These are phyloP conservation scores for Amesomyces nigricolor DNA, from an alignment of 2,329 filamentous ascomycete species.

Conservation along the genomic window DNA sequence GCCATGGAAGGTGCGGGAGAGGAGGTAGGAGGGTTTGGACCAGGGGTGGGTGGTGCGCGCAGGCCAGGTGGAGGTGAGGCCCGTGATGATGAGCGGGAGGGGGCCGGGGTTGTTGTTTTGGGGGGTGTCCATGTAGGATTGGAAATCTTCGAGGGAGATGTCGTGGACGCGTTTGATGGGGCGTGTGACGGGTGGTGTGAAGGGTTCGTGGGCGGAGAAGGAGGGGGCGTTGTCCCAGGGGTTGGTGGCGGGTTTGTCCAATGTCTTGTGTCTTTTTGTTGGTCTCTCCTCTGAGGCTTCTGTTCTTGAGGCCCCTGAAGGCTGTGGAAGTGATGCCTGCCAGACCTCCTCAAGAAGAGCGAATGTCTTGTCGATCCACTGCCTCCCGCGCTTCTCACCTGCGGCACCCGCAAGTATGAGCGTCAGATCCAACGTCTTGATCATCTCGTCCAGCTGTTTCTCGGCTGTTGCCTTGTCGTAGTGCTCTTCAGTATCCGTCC, in stretches of 20 bases:
- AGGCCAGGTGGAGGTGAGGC: conserved; percentile 66
- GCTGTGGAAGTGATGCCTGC: not conserved
- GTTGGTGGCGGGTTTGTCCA: conserved; percentile 15
- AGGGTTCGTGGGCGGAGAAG: conserved; percentile 36
- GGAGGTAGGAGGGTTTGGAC: conserved; percentile 67
- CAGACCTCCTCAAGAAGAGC: conserved; percentile 35
- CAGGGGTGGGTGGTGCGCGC: conserved; percentile 64
- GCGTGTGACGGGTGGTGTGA: conserved; percentile 38
- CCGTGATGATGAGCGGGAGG: conserved; percentile 64
- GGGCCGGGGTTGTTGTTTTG: conserved; percentile 39
- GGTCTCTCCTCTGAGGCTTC: not conserved
- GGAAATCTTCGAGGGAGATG: conserved; percentile 55
- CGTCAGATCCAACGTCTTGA: conserved; percentile 67
- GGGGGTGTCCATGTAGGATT: conserved; percentile 46
- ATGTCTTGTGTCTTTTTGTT: not conserved
- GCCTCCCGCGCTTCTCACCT: conserved; percentile 42
- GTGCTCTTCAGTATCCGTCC: not conserved
- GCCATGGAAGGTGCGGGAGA: conserved; percentile 68
- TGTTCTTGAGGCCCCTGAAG: not conserved
- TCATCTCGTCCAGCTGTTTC: conserved; percentile 46
- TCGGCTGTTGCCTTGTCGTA: not conserved
- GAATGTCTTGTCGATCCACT: conserved; percentile 49
- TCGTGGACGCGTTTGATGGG: conserved; percentile 39
- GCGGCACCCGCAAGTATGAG: conserved; percentile 69
- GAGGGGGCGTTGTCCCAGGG: conserved; percentile 19